These are phyloP conservation scores for Phyllosticta paracitricarpa DNA, from an alignment of 2,329 filamentous ascomycete genomes.

Conservation along the genomic window DNA sequence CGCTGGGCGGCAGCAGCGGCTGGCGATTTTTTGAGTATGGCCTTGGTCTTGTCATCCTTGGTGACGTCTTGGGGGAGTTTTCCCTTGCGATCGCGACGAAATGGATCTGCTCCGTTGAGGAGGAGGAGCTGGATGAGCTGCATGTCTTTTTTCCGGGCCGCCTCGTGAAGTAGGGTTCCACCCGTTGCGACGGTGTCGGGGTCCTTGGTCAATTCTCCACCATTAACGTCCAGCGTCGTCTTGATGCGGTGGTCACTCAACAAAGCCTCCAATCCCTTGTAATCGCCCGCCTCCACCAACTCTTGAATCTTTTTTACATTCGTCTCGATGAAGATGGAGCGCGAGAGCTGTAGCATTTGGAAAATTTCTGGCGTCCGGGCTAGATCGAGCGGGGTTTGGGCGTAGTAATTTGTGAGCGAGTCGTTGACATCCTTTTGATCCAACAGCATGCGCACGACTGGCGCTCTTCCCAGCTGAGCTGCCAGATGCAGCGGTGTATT, in stretches of 20 bases:
- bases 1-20: slow-evolving; percentile 89
- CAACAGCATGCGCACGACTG: slow-evolving; percentile 73
- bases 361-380: slow-evolving; percentile 91
- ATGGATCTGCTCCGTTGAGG: slow-evolving; percentile 91
- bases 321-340: slow-evolving; percentile 79
- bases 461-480: slow-evolving; percentile 66
- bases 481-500: slow-evolving; percentile 90
- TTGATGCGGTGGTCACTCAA: slow-evolving; percentile 79
- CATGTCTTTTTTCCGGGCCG: slow-evolving; percentile 75
- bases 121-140: slow-evolving; percentile 83
- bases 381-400: slow-evolving; percentile 77
- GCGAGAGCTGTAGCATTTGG: slow-evolving; percentile 81
- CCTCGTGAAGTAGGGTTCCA: slow-evolving; percentile 90
- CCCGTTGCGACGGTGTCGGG: slow-evolving; percentile 66
- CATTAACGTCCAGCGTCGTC: slow-evolving; percentile 85
- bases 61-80: slow-evolving; percentile 95
- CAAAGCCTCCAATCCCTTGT: slow-evolving; percentile 67
- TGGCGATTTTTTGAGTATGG: slow-evolving; percentile 87
- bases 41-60: slow-evolving; percentile 80
- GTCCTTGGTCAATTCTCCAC: slow-evolving; percentile 77
- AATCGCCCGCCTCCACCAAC: slow-evolving; percentile 61
- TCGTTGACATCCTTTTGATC: slow-evolving; percentile 82
- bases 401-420: slow-evolving; percentile 71
- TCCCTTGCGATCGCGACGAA: slow-evolving; percentile 86
- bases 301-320: slow-evolving; percentile 79